Evolutionary conservation across 2,329 filamentous ascomycete genomes (phyloP).

Genomic region (Tothia fuscella): DNA sequence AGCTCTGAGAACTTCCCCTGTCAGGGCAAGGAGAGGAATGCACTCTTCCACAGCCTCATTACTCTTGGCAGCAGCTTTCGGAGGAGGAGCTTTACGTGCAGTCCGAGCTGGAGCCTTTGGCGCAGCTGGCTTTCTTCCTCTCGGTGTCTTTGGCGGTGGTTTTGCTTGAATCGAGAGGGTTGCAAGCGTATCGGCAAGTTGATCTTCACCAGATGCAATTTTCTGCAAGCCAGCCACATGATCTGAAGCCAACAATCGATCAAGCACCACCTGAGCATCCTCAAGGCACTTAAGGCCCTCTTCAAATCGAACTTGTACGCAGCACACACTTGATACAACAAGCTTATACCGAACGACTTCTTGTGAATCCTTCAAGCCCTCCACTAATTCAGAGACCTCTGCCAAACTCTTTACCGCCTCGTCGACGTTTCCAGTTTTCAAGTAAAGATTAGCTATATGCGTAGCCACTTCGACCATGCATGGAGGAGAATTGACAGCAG

Average conservation of each 20-base stretch:
- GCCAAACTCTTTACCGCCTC: not conserved
- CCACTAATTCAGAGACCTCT: not conserved
- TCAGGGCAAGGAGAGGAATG: not conserved
- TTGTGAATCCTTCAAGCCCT: not conserved
- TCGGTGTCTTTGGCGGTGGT: not conserved
- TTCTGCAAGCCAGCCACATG: not conserved
- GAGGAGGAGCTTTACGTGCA: not conserved
- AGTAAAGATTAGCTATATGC: not conserved
- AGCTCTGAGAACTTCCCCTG: not conserved
- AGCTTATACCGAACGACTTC: conserved; percentile 1
- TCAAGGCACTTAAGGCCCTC: conserved; percentile 5
- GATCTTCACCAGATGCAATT: not conserved
- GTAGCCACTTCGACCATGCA: not conserved
- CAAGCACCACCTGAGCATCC: not conserved
- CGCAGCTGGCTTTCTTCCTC: not conserved
- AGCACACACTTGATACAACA: not conserved
- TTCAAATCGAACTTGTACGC: conserved; percentile 2
- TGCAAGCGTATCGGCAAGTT: conserved; percentile 4
- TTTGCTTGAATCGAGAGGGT: conserved; percentile 1
- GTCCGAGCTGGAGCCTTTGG: not conserved
- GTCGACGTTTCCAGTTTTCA: conserved; percentile 1
- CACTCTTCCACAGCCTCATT: not conserved
- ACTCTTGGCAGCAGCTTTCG: not conserved
- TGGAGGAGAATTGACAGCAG: conserved; percentile 38
- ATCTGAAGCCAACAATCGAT: not conserved